Evolutionary conservation across 2,329 filamentous ascomycete genomes (phyloP).

Genomic region (Fusarium coicis): DNA sequence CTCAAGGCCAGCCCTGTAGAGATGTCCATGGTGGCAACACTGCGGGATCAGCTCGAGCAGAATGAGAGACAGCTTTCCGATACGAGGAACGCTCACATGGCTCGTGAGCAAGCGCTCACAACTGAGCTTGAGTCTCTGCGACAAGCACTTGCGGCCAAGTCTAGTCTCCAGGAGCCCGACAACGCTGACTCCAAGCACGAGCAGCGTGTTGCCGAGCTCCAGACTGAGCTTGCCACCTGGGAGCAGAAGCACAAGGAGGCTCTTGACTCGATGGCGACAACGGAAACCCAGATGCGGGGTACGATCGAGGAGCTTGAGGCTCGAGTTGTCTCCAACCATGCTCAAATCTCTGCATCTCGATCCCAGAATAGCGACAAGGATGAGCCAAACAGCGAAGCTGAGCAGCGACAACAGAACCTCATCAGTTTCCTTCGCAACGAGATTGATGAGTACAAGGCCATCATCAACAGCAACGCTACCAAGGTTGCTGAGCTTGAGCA

Average conservation of each 20-base stretch:
- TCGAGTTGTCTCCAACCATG: constrained; percentile 64
- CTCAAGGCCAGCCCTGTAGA: constrained; percentile 87
- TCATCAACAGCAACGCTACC: constrained; percentile 74
- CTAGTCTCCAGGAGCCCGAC: constrained; percentile 42
- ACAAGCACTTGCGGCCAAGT: constrained; percentile 55
- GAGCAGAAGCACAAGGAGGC: constrained; percentile 78
- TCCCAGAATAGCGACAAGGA: constrained; percentile 52
- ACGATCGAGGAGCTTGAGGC: constrained; percentile 80
- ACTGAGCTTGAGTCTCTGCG: constrained; percentile 77
- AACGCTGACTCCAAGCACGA: constrained; percentile 57
- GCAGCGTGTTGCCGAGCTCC: constrained; percentile 71
- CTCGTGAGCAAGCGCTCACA: constrained; percentile 79
- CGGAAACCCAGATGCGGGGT: constrained; percentile 76
- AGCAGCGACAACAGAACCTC: constrained; percentile 67
- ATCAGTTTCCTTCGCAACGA: constrained; percentile 74
- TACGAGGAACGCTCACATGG: constrained; percentile 77
- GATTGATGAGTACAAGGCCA: constrained; percentile 82
- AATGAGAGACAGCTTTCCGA: constrained; percentile 83
- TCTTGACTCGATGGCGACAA: constrained; percentile 75
- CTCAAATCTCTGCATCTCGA: constrained; percentile 58
- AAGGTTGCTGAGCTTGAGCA: constrained; percentile 81
- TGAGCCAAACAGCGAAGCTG: constrained; percentile 58
- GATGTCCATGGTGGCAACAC: constrained; percentile 86
- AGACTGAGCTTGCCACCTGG: constrained; percentile 79
- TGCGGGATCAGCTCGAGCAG: constrained; percentile 88